phyloP scores from a whole-genome alignment of 179 eudicot genomes.

The Pouteria campechiana region DNA sequence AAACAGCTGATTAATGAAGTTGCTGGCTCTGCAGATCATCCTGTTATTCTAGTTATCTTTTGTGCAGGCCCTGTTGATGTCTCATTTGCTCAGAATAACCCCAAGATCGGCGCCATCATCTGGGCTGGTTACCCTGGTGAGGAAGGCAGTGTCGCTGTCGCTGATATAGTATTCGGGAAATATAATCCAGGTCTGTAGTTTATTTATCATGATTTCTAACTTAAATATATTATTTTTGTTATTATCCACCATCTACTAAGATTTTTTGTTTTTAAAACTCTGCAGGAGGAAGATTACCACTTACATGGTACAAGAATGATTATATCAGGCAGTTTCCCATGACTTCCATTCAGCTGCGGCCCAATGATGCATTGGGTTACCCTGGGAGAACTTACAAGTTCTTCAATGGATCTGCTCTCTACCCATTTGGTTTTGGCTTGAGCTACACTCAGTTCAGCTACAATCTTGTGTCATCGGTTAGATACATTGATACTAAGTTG shows the following conservation, averaged over 20 bases:
- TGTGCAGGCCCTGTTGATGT: conserved; percentile 56
- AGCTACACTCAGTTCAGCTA: conserved; percentile 47
- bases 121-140: conserved; percentile 76
- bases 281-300: conserved; percentile 61
- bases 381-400: conserved; percentile 64
- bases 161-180: conserved; percentile 49
- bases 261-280: not conserved
- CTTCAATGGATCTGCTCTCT: conserved; percentile 47
- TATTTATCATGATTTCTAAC: not conserved
- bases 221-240: not conserved
- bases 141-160: conserved; percentile 49
- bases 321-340: conserved; percentile 37
- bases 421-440: conserved; percentile 49
- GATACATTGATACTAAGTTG: conserved; percentile 9
- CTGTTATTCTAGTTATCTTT: conserved; percentile 41
- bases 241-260: not conserved
- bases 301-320: conserved; percentile 68
- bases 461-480: conserved; percentile 14
- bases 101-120: conserved; percentile 41
- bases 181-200: conserved; percentile 46
- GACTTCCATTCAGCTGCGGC: conserved; percentile 67
- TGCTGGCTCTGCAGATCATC: conserved; percentile 40
- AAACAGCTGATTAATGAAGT: conserved; percentile 34
- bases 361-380: conserved; percentile 32
- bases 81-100: conserved; percentile 31